These are phyloP conservation scores for Blastobotrys apis DNA, from an alignment of 1,139 yeast genomes.

Conservation along the genomic window DNA sequence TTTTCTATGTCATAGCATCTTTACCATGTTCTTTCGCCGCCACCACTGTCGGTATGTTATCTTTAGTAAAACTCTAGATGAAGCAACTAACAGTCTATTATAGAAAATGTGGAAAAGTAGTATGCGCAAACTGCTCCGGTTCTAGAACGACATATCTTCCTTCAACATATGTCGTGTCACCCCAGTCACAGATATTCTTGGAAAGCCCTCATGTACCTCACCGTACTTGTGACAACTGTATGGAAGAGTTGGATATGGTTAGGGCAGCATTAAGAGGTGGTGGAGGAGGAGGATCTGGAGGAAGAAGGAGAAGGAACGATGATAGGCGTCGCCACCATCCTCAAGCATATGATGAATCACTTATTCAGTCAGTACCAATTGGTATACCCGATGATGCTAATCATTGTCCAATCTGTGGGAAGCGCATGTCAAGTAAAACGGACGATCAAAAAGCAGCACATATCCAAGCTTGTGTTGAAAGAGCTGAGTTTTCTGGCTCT, in stretches of 20 bases:
- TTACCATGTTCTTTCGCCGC: constrained; percentile 67
- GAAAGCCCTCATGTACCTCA: constrained; percentile 50
- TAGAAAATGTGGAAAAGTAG: constrained; percentile 69
- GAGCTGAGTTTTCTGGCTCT: constrained; percentile 63
- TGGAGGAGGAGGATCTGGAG: background rate
- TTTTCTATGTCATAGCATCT: constrained; percentile 52
- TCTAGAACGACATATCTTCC: constrained; percentile 45
- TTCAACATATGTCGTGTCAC: constrained; percentile 46
- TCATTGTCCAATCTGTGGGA: constrained; percentile 56
- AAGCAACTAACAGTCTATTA: background rate
- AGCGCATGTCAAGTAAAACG: constrained; percentile 31
- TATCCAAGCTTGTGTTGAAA: constrained; percentile 61
- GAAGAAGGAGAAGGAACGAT: constrained; percentile 5
- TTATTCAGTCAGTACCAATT: constrained; percentile 28
- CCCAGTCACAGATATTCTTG: constrained; percentile 45
- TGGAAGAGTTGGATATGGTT: constrained; percentile 56
- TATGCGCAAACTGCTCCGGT: constrained; percentile 63
- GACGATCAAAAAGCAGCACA: constrained; percentile 47
- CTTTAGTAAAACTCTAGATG: background rate
- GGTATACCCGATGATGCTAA: constrained; percentile 35
- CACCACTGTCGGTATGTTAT: constrained; percentile 73
- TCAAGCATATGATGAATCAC: constrained; percentile 22
- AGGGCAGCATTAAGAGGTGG: constrained; percentile 32
- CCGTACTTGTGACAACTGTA: constrained; percentile 72
- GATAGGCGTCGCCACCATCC: background rate